Evolutionary conservation across 768 basidiomycete species (phyloP).

Genomic region (Cubamyces lactineus): DNA sequence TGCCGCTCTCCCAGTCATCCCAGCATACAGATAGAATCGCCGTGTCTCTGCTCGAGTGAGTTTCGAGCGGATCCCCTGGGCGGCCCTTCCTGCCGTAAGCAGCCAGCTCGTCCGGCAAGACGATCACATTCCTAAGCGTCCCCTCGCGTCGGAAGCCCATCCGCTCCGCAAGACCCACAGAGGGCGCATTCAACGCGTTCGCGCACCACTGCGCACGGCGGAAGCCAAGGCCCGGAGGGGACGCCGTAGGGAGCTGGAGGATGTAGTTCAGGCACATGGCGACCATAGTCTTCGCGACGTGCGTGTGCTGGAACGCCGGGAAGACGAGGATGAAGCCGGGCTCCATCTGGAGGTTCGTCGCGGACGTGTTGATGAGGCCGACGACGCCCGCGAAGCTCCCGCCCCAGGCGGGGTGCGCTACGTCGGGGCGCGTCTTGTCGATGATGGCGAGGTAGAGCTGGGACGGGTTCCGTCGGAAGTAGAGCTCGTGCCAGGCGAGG

Average conservation of each 20-base stretch:
- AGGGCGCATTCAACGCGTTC: constrained; percentile 42
- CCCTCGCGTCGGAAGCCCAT: constrained; percentile 54
- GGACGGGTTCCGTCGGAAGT: constrained; percentile 22
- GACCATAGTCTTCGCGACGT: constrained; percentile 47
- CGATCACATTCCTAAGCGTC: constrained; percentile 40
- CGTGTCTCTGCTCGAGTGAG: constrained; percentile 39
- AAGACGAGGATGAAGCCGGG: constrained; percentile 44
- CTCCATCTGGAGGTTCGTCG: constrained; percentile 39
- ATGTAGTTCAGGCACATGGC: constrained; percentile 37
- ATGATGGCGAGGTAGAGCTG: constrained; percentile 40
- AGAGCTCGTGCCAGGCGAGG: constrained; percentile 27
- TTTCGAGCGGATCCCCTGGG: constrained; percentile 28
- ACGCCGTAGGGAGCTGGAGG: constrained; percentile 29
- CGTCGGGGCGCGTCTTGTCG: constrained; percentile 41
- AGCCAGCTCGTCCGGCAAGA: constrained; percentile 34
- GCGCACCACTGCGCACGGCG: constrained; percentile 53
- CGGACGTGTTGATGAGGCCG: constrained; percentile 38
- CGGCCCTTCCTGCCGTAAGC: constrained; percentile 30
- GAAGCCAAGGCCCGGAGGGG: constrained; percentile 42
- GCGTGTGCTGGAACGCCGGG: constrained; percentile 44
- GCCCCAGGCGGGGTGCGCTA: constrained; percentile 33
- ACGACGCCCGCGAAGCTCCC: constrained; percentile 46
- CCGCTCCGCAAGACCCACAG: constrained; percentile 42
- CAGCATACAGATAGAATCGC: constrained; percentile 54
- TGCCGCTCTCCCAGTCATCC: constrained; percentile 60